Conservation (phyloP, 805 yeast species). For the Kockiozyma suomiensis region DNA sequence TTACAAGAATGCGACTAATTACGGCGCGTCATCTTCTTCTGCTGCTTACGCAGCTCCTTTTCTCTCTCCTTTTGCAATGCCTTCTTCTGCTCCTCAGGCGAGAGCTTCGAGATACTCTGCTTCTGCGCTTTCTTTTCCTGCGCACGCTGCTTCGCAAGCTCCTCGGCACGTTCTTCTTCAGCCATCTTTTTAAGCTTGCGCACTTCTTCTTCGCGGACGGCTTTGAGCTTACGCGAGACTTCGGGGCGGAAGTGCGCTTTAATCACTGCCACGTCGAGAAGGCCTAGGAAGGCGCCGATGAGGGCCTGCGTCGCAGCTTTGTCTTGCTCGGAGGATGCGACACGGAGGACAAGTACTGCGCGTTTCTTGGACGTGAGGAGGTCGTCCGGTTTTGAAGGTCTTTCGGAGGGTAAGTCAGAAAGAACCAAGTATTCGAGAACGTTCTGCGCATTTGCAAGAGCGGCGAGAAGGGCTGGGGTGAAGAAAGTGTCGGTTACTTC, state of each 20-base stretch:
- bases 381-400: slow-evolving; percentile 55
- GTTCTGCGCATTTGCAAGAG: slow-evolving; percentile 49
- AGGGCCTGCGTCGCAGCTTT: slow-evolving; percentile 53
- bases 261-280: slow-evolving; percentile 61
- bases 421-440: slow-evolving; percentile 69
- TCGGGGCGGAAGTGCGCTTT: slow-evolving; percentile 69
- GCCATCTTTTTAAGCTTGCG: slow-evolving; percentile 68
- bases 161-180: slow-evolving; percentile 63
- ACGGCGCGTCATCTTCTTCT: slow-evolving; percentile 56
- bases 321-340: slow-evolving; percentile 56
- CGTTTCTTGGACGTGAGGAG: slow-evolving; percentile 57
- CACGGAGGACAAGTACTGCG: slow-evolving; percentile 56
- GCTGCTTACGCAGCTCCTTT: slow-evolving; percentile 75
- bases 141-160: slow-evolving; percentile 67
- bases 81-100: slow-evolving; percentile 79
- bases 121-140: slow-evolving; percentile 57
- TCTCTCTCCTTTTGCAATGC: slow-evolving; percentile 76
- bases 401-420: slow-evolving; percentile 80
- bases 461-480: slow-evolving; percentile 48
- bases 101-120: slow-evolving; percentile 49
- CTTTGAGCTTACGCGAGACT: slow-evolving; percentile 71
- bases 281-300: slow-evolving; percentile 57
- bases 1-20: no score
- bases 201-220: slow-evolving; percentile 74
- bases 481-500: slow-evolving; percentile 74